Base-by-base conservation (phyloP, 2,329 filamentous ascomycete genomes). In the Cordyceps militaris region DNA sequence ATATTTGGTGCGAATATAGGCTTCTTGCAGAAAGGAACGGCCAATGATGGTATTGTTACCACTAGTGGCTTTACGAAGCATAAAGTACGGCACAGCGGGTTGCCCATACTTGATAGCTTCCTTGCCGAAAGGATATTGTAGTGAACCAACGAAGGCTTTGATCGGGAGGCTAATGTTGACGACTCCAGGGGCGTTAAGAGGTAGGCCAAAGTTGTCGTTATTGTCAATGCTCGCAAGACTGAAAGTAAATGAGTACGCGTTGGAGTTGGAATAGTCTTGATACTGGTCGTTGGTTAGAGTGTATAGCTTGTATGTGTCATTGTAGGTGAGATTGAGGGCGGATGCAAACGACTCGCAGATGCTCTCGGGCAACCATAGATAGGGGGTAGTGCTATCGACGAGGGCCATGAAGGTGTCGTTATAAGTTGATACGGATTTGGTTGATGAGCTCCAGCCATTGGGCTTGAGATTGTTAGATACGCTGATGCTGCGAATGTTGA, bases 11-110 rank as follows among this genome's bases (percentile, higher is more conserved):
- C 82, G 75, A 6, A 84, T 68, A 60, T 84, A 84, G 2, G 86
- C 80, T 69, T 90, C 86, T 66, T 90, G 87, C 56, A 91, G 71
- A 62, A 90, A 89, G 0, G 82, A 79, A 34, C 86, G 78, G 8
- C 87, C 87, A 36, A 90, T 77, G 13, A 86, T 79, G 67, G 82
- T 79, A 61, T 83, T 77, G 14, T 74, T 74, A 36, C 77, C 76
- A 58, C 80, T 76, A 21, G 76, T 66, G 11, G 81, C 74, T 59
- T 80, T 79, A 63, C 82, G 79, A 53, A 91, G 74, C 3, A 86
- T 85, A 59, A 90, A 89, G 66, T 89, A 90, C 11, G 77, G 79
- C 10, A 79, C 67, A 36, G 72, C 72, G 9, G 74, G 70, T 7
- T 76, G 72, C 34, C 72, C 74, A 57, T 76, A 79, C 48, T 69